These are phyloP conservation scores for Datisca glomerata DNA, from an alignment of 306 rosid genomes.

Conservation along the genomic window DNA sequence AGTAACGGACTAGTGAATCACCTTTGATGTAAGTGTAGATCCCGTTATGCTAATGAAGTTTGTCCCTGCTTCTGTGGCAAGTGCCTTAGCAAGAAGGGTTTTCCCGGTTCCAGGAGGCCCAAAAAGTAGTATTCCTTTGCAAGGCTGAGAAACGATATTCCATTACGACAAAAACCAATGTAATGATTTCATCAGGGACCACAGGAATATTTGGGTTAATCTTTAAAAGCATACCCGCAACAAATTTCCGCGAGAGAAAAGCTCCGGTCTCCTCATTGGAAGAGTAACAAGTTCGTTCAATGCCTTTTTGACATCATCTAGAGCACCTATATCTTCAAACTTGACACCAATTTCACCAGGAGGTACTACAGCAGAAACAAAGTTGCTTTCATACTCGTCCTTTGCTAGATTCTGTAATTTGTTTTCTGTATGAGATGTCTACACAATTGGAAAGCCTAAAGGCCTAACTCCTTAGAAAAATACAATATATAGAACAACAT, in stretches of 20 bases:
- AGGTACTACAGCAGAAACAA: conserved; percentile 85
- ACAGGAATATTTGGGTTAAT: too few relatives aligned
- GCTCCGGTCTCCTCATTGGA: conserved; percentile 95
- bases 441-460: background rate
- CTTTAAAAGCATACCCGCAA: conserved; percentile 72
- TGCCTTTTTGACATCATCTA: conserved; percentile 87
- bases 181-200: too few relatives aligned
- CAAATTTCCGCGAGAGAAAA: conserved; percentile 84
- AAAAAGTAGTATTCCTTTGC: conserved; percentile 94
- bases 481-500: conserved; percentile 12
- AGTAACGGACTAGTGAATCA: conserved; percentile 10
- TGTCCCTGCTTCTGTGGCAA: conserved; percentile 96
- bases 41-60: conserved; percentile 96
- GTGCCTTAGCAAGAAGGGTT: conserved; percentile 97
- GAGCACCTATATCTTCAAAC: conserved; percentile 95
- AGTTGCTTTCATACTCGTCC: conserved; percentile 91
- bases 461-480: conserved; percentile 1
- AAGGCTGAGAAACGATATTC: conserved; percentile 49
- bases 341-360: conserved; percentile 93
- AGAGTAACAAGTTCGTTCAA: conserved; percentile 90
- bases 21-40: conserved; percentile 95
- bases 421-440: too few relatives aligned
- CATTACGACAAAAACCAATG: conserved; percentile 16
- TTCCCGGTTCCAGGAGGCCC: conserved; percentile 99
- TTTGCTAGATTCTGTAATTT: conserved; percentile 80